Base-by-base conservation (phyloP, 495 filamentous ascomycete species). In the Tetracladium marchalianum region DNA sequence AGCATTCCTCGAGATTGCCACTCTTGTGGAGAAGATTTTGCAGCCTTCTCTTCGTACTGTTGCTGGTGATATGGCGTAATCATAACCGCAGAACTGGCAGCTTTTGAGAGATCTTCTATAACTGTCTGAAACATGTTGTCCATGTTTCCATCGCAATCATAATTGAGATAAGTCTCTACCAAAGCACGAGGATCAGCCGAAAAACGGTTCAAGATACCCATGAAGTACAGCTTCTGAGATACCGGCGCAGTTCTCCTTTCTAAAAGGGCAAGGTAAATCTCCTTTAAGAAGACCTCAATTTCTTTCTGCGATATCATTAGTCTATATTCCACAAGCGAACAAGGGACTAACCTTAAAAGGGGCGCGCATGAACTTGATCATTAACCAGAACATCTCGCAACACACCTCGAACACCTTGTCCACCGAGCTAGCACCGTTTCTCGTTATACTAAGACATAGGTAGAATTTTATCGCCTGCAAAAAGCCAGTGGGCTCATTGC, bases 81-180 rank as follows among this genome's bases (percentile, higher is more conserved):
- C 2, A 80, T 55, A 4, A 88, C 79, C 0, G 89, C 80, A 10
- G 80, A 71, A 43, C 82, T 87, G 0, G 87, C 80, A 41, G 90
- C 82, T 47, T 81, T 81, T 13, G 90, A 90, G 9, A 97, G 65
- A 63, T 97, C 90, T 62, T 99, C 93, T 22, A 97, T 89, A 34
- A 94, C 73, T 43, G 80, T 84, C 62, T 99, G 90, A 63, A 94
- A 96, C 57, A 97, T 95, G 56, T 99, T 97, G 63, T 99, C 93
- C 52, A 96, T 72, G 17, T 86, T 85, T 31, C 88, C 72, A 56
- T 97, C 93, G 63, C 93, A 99, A 58, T 99, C 93, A 54, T 99
- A 99, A 61, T 99, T 99, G 44, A 99, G 76, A 62, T 97, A 99
- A 12, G 92, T 82, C 66, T 99, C 93, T 4, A 99, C 93, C 49